These are phyloP conservation scores for Mrakia frigida DNA, from an alignment of 768 basidiomycete genomes.

Conservation along the genomic window DNA sequence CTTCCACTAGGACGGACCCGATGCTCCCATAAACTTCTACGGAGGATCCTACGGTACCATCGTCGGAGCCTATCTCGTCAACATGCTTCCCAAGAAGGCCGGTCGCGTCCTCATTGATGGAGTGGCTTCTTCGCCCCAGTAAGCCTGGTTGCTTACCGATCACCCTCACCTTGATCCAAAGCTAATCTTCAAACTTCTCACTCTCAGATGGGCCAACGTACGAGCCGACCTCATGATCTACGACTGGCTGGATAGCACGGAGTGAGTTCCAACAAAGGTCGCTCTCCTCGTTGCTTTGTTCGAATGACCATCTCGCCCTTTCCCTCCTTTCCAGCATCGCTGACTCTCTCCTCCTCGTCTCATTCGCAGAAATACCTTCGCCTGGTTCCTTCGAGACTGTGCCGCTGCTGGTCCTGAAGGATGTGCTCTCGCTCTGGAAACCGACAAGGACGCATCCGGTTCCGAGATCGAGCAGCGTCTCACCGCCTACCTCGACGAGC, in stretches of 20 bases:
- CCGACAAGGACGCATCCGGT: slow-evolving; percentile 4
- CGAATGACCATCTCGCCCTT: neutral
- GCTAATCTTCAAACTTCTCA: neutral
- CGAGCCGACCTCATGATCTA: slow-evolving; percentile 31
- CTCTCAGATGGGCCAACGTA: slow-evolving; percentile 30
- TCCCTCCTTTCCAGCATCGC: neutral
- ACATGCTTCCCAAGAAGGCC: slow-evolving; percentile 26
- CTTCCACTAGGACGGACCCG: slow-evolving; percentile 26
- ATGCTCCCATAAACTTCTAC: slow-evolving; percentile 33
- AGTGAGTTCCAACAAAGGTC: slow-evolving; percentile 30
- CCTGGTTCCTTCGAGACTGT: slow-evolving; percentile 28
- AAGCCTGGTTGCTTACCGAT: neutral
- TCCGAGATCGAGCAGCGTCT: slow-evolving; percentile 25
- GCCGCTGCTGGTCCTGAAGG: slow-evolving; percentile 2
- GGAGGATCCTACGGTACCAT: slow-evolving; percentile 35
- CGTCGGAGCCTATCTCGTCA: slow-evolving; percentile 33
- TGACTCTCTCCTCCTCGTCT: neutral
- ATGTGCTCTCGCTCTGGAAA: slow-evolving; percentile 21
- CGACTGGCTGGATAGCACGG: slow-evolving; percentile 27
- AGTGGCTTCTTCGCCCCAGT: slow-evolving; percentile 32
- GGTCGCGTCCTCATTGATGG: slow-evolving; percentile 33
- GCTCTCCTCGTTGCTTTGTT: too few relatives aligned
- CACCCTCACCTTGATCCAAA: neutral
- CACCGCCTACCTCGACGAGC: slow-evolving; percentile 14
- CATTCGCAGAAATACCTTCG: neutral